Percentiles rank a stretch among this genome's conserved stretches.
Conservation (phyloP, 2,329 filamentous ascomycete genomes). For the Hypoxylon sp. region DNA sequence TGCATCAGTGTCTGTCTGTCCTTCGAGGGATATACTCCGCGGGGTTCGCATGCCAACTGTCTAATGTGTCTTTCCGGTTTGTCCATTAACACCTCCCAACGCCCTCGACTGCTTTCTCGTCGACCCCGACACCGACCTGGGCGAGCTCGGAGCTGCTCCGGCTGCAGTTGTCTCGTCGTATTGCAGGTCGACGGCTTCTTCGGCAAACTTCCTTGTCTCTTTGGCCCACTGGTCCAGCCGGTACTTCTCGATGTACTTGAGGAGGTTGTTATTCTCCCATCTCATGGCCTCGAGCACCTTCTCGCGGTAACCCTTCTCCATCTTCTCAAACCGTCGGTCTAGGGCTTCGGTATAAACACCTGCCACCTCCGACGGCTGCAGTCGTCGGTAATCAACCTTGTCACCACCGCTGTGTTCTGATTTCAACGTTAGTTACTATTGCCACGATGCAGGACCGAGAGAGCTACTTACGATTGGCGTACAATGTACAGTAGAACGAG, state of each 20-base stretch:
- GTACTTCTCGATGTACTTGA: constrained; percentile 70
- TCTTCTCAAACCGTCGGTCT: constrained; percentile 65
- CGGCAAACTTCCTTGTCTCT: constrained; percentile 42
- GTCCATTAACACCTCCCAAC: constrained; percentile 35
- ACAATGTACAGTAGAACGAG: constrained; percentile 69
- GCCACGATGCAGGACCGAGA: constrained; percentile 23
- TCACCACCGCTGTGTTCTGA: constrained; percentile 53
- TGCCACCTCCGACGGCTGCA: constrained; percentile 61
- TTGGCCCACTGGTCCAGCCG: constrained; percentile 73
- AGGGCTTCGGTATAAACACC: constrained; percentile 69
- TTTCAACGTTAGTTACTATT: constrained; percentile 17
- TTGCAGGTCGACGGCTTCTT: constrained; percentile 42
- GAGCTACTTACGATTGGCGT: constrained; percentile 66
- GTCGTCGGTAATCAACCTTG: constrained; percentile 53
- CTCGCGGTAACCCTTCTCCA: constrained; percentile 69
- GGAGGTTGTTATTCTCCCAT: constrained; percentile 73
- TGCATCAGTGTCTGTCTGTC: constrained; percentile 22
- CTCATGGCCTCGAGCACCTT: constrained; percentile 76
- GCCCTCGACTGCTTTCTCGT: constrained; percentile 23
- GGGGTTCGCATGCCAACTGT: constrained; percentile 15
- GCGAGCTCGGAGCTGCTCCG: constrained; percentile 30
- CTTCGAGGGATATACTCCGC: constrained; percentile 9
- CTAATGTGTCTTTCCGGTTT: constrained; percentile 40
- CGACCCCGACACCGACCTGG: constrained; percentile 6
- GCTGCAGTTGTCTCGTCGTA: constrained; percentile 41